Percentiles rank a stretch among this genome's conserved stretches.
These are phyloP conservation scores for Ustilago hordei DNA, from an alignment of 1,284 basidiomycete genomes.

Conservation along the genomic window DNA sequence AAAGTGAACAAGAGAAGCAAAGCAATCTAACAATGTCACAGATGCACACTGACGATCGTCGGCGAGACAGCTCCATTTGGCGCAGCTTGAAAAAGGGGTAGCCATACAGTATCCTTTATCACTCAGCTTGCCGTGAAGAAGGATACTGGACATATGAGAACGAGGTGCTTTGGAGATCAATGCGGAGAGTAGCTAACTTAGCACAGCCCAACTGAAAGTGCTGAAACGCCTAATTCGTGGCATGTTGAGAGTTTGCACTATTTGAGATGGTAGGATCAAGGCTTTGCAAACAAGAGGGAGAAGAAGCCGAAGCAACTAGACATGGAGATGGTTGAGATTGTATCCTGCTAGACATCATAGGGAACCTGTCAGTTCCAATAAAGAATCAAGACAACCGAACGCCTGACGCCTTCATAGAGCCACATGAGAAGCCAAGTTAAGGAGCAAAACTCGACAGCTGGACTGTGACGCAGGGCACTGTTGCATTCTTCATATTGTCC, in stretches of 20 bases:
- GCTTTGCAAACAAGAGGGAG: too few relatives aligned
- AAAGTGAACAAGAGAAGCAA: background rate
- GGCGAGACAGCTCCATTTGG: background rate
- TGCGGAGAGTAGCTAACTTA: too few relatives aligned
- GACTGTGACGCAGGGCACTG: background rate
- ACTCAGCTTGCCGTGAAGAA: background rate
- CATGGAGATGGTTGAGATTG: too few relatives aligned
- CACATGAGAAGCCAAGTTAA: background rate
- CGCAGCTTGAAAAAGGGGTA: background rate
- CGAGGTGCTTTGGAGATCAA: background rate
- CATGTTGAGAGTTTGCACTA: too few relatives aligned
- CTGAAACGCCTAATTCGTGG: too few relatives aligned
- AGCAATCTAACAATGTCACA: constrained; percentile 1
- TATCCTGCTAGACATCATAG: background rate
- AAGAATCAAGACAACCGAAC: background rate
- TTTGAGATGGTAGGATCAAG: too few relatives aligned
- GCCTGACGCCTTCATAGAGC: background rate
- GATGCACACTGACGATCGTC: background rate
- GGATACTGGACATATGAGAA: background rate
- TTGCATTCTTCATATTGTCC: background rate
- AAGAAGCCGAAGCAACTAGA: too few relatives aligned
- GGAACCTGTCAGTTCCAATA: background rate
- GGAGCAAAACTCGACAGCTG: background rate
- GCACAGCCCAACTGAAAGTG: too few relatives aligned
- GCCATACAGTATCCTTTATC: background rate